Conservation (phyloP, 1,284 basidiomycete genomes). For the Apiotrichum siamense region DNA sequence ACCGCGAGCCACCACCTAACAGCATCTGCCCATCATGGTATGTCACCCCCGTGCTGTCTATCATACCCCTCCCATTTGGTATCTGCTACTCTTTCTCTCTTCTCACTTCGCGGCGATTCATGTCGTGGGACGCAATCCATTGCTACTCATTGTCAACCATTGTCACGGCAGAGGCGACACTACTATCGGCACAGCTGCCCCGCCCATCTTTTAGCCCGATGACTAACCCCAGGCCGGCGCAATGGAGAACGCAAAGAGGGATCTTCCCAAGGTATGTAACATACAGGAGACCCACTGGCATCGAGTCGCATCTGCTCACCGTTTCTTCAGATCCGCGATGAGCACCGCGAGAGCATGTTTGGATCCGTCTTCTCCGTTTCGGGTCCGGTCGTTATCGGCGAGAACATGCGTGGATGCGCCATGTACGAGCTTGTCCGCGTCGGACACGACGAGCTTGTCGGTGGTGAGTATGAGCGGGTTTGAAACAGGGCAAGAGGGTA, state of each 20-base stretch:
- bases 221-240: constrained; percentile 63
- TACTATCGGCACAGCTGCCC: not conserved
- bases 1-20: too few relatives aligned
- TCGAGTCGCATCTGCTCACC: not conserved
- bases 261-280: constrained; percentile 60
- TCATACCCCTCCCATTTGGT: not conserved
- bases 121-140: too few relatives aligned
- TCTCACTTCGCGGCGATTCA: too few relatives aligned
- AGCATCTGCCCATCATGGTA: constrained; percentile 3
- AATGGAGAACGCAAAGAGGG: constrained; percentile 78
- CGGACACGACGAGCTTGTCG: constrained; percentile 93
- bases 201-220: not conserved
- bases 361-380: constrained; percentile 85
- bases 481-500: too few relatives aligned
- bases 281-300: too few relatives aligned
- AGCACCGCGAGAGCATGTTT: constrained; percentile 80
- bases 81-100: not conserved
- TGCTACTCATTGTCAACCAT: too few relatives aligned
- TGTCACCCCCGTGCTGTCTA: not conserved
- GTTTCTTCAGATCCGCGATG: constrained; percentile 62
- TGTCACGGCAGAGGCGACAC: too few relatives aligned
- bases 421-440: constrained; percentile 96
- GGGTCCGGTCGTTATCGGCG: constrained; percentile 92
- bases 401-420: constrained; percentile 90
- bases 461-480: constrained; percentile 58